Evolutionary conservation across 2,329 filamentous ascomycete species (phyloP), one percentile per base, ranked within the genome.

Genomic region (Diaporthe sp.): DNA sequence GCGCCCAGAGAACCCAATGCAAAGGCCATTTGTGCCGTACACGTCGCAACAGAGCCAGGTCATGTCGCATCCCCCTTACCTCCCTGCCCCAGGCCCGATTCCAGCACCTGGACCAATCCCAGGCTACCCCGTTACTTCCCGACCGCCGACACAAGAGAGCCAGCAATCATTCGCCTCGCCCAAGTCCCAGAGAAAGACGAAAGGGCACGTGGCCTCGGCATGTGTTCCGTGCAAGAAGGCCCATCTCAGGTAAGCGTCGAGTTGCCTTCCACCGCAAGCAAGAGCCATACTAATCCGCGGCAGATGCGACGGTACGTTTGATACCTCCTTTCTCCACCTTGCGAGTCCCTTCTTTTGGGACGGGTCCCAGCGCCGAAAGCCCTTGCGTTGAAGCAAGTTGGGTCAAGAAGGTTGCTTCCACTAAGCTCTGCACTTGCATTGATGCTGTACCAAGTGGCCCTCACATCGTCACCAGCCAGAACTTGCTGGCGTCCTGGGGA

Each of bases 191-290:
- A 87, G 91, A 77, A 93, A 93, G 81, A 92, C 92, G 8, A 95
- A 95, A 81, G 93, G 93, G 19, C 94, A 97, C 85, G 94, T 96
- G 70, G 93, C 94, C 68, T 96, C 94, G 47, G 94, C 94, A 35
- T 97, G 94, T 81, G 92, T 96, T 78, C 94, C 95, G 75, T 97
- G 94, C 85, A 96, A 96, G 82, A 92, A 91, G 82, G 94, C 94
- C 50, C 94, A 97, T 88, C 88, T 97, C 77, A 88, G 91, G 90
- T 92, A 84, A 81, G 86, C 78, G 51, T 66, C 76, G 71, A 69
- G 73, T 59, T 66, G 35, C 50, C 44, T 76, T 30, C 47, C 61
- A 71, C 71, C 73, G 50, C 47, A 65, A 47, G 47, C 47, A 61
- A 42, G 7, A 30, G 35, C 17, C 32, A 27, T 71, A 78, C 82